phyloP scores from a whole-genome alignment of 2,329 filamentous ascomycete genomes.

The Chrysoporthe puriensis region DNA sequence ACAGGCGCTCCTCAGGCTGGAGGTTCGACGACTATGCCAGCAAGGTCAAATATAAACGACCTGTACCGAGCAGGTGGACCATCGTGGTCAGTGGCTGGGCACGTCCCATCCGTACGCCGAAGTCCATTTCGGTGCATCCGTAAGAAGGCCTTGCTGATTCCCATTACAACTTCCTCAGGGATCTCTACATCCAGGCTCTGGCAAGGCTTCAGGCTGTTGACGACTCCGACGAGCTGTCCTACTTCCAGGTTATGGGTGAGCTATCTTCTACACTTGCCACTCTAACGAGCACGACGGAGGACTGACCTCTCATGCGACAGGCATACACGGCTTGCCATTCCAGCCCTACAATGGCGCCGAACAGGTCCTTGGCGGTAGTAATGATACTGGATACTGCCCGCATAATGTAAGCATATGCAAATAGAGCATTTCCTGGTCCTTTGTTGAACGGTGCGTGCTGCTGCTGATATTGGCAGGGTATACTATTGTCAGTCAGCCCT shows the following conservation, averaged over 20 bases:
- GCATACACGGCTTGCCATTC: conserved; percentile 41
- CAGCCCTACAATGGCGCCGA: conserved; percentile 42
- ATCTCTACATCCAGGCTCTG: conserved; percentile 54
- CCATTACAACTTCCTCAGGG: conserved; percentile 38
- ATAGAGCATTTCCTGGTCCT: neutral
- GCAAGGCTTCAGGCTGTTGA: conserved; percentile 46
- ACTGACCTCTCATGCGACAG: conserved; percentile 30
- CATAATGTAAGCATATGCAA: conserved; percentile 44
- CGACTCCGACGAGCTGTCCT: conserved; percentile 49
- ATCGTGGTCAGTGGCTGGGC: conserved; percentile 29
- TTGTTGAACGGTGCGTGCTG: neutral
- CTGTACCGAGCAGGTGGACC: conserved; percentile 46
- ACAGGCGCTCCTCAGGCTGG: conserved; percentile 38
- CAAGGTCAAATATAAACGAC: conserved; percentile 52
- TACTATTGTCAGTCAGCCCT: neutral
- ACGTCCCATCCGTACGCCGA: neutral
- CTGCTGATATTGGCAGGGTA: conserved; percentile 20
- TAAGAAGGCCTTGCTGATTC: conserved; percentile 7
- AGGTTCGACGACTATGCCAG: conserved; percentile 43
- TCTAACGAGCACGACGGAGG: neutral
- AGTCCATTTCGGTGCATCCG: neutral
- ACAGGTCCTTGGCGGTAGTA: conserved; percentile 40
- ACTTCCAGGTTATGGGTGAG: conserved; percentile 53
- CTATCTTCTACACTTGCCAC: neutral
- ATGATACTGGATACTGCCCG: conserved; percentile 47